Percentiles rank a stretch among this genome's conserved stretches.
Conservation (phyloP, 495 filamentous ascomycete genomes). For the Evernia prunastri region DNA sequence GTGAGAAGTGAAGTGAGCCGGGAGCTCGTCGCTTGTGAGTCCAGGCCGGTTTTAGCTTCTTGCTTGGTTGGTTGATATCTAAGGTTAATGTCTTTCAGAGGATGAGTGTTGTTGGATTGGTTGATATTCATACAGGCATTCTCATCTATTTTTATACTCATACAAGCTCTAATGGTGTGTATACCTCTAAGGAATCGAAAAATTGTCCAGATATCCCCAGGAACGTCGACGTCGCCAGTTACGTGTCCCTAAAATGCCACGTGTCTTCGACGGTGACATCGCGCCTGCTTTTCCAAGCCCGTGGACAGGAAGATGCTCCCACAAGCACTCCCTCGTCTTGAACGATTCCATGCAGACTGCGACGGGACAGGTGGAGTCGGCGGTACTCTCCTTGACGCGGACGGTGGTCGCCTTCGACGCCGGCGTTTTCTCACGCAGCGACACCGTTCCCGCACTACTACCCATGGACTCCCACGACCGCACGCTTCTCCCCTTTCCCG, state of each 20-base stretch:
- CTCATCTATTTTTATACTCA: no score
- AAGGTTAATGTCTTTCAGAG: no score
- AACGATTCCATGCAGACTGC: constrained; percentile 2
- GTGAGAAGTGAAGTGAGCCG: no score
- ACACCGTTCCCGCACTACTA: no score
- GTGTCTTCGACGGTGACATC: neutral
- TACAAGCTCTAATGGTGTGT: no score
- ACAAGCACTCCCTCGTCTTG: neutral
- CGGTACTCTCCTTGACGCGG: neutral
- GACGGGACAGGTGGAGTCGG: neutral
- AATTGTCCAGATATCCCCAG: neutral
- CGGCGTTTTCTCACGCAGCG: no score
- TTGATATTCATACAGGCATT: no score
- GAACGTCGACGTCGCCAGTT: neutral
- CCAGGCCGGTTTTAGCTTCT: no score
- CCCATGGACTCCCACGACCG: neutral
- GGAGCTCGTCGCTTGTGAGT: no score
- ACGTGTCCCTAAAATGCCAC: neutral
- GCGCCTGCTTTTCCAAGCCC: neutral
- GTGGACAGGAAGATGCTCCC: constrained; percentile 4
- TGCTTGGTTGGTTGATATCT: no score
- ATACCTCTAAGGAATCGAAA: no score
- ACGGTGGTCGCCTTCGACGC: neutral
- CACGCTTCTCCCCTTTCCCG: neutral
- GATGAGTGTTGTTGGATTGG: no score